Evolutionary conservation across 1,284 basidiomycete species (phyloP), one percentile per base, ranked within the genome.

Genomic region (Sporisorium graminicola): DNA sequence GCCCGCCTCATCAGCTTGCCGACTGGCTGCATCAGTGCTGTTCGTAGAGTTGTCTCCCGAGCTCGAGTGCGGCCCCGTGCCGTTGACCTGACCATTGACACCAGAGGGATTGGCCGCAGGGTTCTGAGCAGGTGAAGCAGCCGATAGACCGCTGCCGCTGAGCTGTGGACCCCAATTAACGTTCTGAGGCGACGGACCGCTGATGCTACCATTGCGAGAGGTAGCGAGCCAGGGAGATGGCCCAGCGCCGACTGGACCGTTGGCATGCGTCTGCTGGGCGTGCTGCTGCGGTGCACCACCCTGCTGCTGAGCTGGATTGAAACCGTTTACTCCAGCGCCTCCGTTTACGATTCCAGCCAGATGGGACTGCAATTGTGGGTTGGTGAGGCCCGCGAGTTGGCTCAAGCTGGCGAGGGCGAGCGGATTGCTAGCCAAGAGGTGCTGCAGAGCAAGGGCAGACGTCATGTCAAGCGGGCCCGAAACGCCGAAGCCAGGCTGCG

Each of bases 401-500:
- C 70, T 73, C 26, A 77, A 20, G 27, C 75, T 74, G n/a, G 75
- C 75, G 9, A 77, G 71, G 8, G 79, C 81, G 18, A 80, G 58
- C 10, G 83, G 82, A 31, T 83, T 85, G 67, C 73, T 75, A 37
- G 77, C 68, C 16, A 85, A 63, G 13, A 85, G 70, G 55, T 85
- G 81, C 65, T 85, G 83, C 22, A 85, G 62, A n/a, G 83, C 83
- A n/a, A 85, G 65, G 22, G 80, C 79, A 7, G 81, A 82, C 7
- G 81, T 80, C 61, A 85, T 72, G 59, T 85, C 83, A 49, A 78
- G 62, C 22, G 69, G 59, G n/a, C 62, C 62, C 7, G 54, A n/a
- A 33, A n/a, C 62, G 20, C 54, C 59, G 20, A 68, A 67, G 29
- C 51, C 65, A 35, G 63, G 57, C 20, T 65, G 70, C 4, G 66